Evolutionary conservation across 1,284 basidiomycete genomes (phyloP).

Genomic region (Sporisorium graminicola): DNA sequence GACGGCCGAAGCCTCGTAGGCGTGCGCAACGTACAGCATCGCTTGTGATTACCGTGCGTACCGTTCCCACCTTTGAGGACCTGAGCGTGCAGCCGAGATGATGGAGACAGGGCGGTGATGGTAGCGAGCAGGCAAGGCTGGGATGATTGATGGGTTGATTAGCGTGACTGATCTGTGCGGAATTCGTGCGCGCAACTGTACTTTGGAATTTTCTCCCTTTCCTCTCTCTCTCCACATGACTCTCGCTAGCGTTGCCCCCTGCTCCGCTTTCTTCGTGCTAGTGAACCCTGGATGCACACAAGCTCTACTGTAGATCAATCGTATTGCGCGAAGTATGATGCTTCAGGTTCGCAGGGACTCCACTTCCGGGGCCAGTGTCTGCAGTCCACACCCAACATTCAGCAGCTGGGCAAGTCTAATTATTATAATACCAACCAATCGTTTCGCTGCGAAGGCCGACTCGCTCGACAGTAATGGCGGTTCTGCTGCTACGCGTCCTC

Average conservation of each 20-base stretch:
- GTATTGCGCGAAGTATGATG: too few species aligned
- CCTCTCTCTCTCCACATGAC: background rate
- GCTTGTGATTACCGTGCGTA: background rate
- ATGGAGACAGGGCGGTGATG: background rate
- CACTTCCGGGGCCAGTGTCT: too few species aligned
- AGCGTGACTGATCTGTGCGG: background rate
- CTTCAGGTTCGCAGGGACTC: too few species aligned
- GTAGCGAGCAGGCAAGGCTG: background rate
- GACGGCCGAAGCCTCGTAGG: conserved; percentile 45
- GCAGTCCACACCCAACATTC: too few species aligned
- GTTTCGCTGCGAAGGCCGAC: too few species aligned
- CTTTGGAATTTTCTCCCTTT: background rate
- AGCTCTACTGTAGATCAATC: too few species aligned
- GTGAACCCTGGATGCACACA: background rate
- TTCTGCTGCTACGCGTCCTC: too few species aligned
- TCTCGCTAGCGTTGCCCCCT: too few species aligned
- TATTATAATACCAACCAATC: too few species aligned
- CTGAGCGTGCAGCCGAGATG: background rate
- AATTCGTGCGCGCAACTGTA: background rate
- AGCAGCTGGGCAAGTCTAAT: too few species aligned
- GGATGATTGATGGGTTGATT: background rate
- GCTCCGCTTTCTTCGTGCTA: too few species aligned
- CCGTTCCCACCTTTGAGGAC: background rate
- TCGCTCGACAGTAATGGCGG: too few species aligned
- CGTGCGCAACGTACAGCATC: conserved; percentile 53